These are phyloP conservation scores for Solanum acaule DNA, from an alignment of 257 asterid species.

Conservation along the genomic window DNA sequence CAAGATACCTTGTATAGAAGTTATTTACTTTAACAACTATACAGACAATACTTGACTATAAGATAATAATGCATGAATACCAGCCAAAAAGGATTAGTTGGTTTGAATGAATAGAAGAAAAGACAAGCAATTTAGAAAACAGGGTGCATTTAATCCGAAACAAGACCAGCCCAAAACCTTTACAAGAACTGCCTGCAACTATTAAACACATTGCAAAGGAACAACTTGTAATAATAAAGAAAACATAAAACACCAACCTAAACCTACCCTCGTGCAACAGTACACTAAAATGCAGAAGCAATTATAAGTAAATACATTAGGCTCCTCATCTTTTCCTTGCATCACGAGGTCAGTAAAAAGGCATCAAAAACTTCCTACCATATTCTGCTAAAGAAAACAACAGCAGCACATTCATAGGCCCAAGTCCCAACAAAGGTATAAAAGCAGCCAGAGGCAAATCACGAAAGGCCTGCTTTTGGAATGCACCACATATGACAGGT, in stretches of 20 bases:
- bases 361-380: background rate
- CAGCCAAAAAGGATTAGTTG: background rate
- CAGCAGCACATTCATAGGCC: background rate
- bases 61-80: background rate
- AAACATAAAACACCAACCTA: background rate
- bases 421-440: background rate
- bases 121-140: background rate
- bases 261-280: background rate
- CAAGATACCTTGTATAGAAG: background rate
- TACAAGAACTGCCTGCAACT: background rate
- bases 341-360: background rate
- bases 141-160: background rate
- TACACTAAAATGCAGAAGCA: background rate
- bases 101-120: background rate
- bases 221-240: background rate
- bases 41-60: background rate
- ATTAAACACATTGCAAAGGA: background rate
- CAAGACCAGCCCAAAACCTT: background rate
- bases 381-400: background rate
- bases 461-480: background rate
- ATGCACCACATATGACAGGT: background rate
- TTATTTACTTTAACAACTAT: background rate
- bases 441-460: background rate
- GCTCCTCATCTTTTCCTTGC: background rate
- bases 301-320: background rate